A percentile compares a stretch with the other conserved stretches of the same genome.
Conservation (phyloP, 2,329 filamentous ascomycete genomes). For the Rhynchosporium graminicola region DNA sequence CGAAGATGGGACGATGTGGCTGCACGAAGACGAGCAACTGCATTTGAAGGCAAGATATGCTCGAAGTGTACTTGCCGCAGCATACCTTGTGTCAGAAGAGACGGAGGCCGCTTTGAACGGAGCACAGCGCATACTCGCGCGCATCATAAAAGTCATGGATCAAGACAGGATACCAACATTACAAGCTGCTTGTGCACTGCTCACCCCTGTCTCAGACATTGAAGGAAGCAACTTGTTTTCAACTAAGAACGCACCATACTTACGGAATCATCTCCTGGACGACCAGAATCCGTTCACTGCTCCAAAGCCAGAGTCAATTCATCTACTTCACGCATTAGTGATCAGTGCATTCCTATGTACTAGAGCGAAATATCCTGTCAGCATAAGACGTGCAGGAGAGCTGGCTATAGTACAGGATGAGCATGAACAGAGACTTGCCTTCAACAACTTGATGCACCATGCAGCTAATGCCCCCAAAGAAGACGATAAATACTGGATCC, state of each 20-base stretch:
- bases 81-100: slow-evolving; percentile 65
- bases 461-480: slow-evolving; percentile 48
- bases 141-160: slow-evolving; percentile 61
- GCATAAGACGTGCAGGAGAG: slow-evolving; percentile 58
- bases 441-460: slow-evolving; percentile 50
- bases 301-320: slow-evolving; percentile 56
- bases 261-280: slow-evolving; percentile 56
- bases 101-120: slow-evolving; percentile 59
- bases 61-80: slow-evolving; percentile 65
- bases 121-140: slow-evolving; percentile 60
- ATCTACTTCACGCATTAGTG: slow-evolving; percentile 63
- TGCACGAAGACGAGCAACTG: slow-evolving; percentile 60
- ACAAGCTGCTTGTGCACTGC: slow-evolving; percentile 48
- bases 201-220: slow-evolving; percentile 47
- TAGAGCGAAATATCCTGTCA: slow-evolving; percentile 50
- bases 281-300: slow-evolving; percentile 65
- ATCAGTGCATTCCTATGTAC: slow-evolving; percentile 61
- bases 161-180: slow-evolving; percentile 58
- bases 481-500: slow-evolving; percentile 65
- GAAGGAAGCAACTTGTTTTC: slow-evolving; percentile 41
- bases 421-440: slow-evolving; percentile 63
- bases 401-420: slow-evolving; percentile 64
- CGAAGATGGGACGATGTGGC: slow-evolving; percentile 51
- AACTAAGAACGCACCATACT: slow-evolving; percentile 46
- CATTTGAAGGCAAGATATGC: slow-evolving; percentile 66